phyloP scores from a whole-genome alignment of 2,329 filamentous ascomycete genomes.

The Claviceps sp. region DNA sequence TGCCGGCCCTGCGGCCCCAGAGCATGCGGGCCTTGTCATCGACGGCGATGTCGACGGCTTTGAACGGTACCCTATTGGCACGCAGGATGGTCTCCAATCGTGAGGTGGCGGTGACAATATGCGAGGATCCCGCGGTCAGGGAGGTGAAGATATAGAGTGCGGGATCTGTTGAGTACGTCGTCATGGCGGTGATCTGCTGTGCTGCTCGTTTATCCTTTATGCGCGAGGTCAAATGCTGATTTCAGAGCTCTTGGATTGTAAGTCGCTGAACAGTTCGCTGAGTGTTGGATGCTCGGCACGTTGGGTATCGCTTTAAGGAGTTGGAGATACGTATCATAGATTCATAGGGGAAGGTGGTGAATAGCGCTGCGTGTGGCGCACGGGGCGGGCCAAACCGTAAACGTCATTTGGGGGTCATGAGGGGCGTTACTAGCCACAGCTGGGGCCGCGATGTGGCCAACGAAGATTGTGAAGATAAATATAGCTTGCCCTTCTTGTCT shows the following conservation, averaged over 20 bases:
- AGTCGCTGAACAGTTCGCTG: not conserved
- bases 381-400: too few relatives aligned
- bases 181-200: slow-evolving; percentile 13
- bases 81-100: slow-evolving; percentile 92
- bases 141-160: slow-evolving; percentile 92
- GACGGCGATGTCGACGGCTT: slow-evolving; percentile 79
- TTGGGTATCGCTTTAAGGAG: not conserved
- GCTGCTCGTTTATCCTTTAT: not conserved
- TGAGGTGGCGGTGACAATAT: slow-evolving; percentile 92
- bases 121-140: slow-evolving; percentile 84
- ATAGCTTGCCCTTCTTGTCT: too few relatives aligned
- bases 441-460: too few relatives aligned
- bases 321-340: not conserved
- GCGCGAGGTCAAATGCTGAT: not conserved
- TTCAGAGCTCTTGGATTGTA: not conserved
- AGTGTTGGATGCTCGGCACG: not conserved
- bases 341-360: too few relatives aligned
- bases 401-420: too few relatives aligned
- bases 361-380: too few relatives aligned
- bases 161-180: slow-evolving; percentile 45
- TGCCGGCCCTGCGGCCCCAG: slow-evolving; percentile 73
- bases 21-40: slow-evolving; percentile 80
- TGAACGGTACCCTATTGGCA: slow-evolving; percentile 88
- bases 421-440: too few relatives aligned
- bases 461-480: too few relatives aligned